Evolutionary conservation across 2,329 filamentous ascomycete species (phyloP).

Genomic region (Nigrospora oryzae): DNA sequence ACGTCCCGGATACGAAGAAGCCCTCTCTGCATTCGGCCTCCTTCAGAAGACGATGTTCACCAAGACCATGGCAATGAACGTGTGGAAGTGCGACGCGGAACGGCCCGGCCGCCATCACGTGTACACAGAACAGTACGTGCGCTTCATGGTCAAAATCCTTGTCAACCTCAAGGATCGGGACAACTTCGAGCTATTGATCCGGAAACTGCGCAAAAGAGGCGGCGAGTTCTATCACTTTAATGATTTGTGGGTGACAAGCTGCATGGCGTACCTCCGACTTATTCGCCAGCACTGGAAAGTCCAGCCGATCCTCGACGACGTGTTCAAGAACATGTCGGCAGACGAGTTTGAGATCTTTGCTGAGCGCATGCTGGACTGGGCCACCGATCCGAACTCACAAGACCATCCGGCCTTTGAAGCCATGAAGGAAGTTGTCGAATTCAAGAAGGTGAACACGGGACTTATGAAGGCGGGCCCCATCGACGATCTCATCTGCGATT

Average conservation of each 20-base stretch:
- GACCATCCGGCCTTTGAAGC: conserved; percentile 39
- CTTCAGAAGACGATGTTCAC: conserved; percentile 71
- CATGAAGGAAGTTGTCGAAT: conserved; percentile 48
- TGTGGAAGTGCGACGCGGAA: conserved; percentile 91
- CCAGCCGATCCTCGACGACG: conserved; percentile 38
- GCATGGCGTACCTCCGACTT: conserved; percentile 43
- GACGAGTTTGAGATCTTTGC: conserved; percentile 52
- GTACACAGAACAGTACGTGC: conserved; percentile 79
- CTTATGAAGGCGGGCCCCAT: conserved; percentile 80
- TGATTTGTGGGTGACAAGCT: conserved; percentile 51
- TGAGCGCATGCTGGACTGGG: conserved; percentile 46
- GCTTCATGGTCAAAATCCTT: conserved; percentile 70
- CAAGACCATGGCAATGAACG: conserved; percentile 89
- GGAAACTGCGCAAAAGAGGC: conserved; percentile 72
- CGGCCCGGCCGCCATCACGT: conserved; percentile 80
- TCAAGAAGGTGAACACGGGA: conserved; percentile 70
- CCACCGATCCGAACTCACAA: conserved; percentile 12
- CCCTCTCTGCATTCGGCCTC: conserved; percentile 71
- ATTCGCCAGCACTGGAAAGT: conserved; percentile 41
- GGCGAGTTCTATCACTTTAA: conserved; percentile 62
- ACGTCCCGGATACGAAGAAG: conserved; percentile 41
- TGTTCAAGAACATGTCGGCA: conserved; percentile 42
- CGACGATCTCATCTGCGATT: conserved; percentile 89
- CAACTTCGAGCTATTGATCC: conserved; percentile 70
- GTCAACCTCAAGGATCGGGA: conserved; percentile 65